These are phyloP conservation scores for Malus domestica DNA, from an alignment of 306 rosid species.

Conservation along the genomic window DNA sequence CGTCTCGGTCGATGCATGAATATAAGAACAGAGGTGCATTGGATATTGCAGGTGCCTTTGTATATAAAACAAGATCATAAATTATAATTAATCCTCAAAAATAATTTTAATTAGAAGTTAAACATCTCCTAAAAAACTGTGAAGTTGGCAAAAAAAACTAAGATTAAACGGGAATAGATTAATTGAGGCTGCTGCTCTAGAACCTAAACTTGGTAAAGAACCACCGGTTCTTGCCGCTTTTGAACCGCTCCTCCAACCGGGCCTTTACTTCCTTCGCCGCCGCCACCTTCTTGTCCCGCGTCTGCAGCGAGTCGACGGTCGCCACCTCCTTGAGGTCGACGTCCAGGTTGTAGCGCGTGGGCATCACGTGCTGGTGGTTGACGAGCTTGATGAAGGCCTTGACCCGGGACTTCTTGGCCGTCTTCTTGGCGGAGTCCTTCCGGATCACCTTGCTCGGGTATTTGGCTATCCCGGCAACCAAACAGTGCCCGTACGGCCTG, in stretches of 20 bases:
- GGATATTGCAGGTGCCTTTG: neutral
- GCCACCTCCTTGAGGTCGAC: conserved; percentile 20
- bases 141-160: neutral
- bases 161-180: neutral
- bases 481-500: conserved; percentile 21
- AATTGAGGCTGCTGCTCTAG: neutral
- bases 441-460: conserved; percentile 23
- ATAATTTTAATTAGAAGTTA: too few species aligned
- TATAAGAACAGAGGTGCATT: neutral
- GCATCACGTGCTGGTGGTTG: conserved; percentile 27
- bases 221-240: neutral
- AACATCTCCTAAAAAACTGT: neutral
- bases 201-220: conserved; percentile 26
- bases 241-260: conserved; percentile 6
- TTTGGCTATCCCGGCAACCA: conserved; percentile 19
- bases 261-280: conserved; percentile 19
- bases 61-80: neutral
- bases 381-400: conserved; percentile 24
- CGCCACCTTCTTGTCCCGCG: conserved; percentile 18
- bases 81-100: too few species aligned
- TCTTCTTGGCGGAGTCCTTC: conserved; percentile 27
- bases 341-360: conserved; percentile 28
- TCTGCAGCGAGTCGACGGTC: conserved; percentile 5
- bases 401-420: conserved; percentile 20
- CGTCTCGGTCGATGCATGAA: conserved; percentile 65